Base-by-base conservation (phyloP, 1,284 basidiomycete genomes). In the Apiotrichum montevideense region DNA sequence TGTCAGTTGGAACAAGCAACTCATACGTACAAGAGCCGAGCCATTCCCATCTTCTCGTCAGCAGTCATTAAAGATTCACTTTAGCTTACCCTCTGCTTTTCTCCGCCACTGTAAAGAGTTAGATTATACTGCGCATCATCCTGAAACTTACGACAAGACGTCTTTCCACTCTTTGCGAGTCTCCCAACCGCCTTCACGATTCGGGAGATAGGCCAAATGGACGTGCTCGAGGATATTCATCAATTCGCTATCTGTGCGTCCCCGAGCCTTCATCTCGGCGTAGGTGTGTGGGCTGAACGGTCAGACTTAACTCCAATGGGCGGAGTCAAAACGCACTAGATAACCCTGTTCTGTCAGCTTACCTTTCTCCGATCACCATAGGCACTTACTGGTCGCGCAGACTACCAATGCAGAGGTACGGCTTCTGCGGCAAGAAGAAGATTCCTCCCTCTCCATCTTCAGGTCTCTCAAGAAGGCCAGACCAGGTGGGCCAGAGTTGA, bases 161-260 rank as follows among this genome's bases (percentile, higher is more conserved):
- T 95, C 91, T 66, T 92, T 85, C 94, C 95, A 98, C 75, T 97
- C 94, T 78, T 97, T 97, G 66, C 88, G 79, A 14, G 90, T 88
- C 59, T 81, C 82, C 85, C 90, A 90, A 0, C 92, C 93, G 0
- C 94, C 94, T 74, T 97, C 94, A 39, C 94, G 80, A 32, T 82
- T 82, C 0, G 92, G 89, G 37, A 97, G 74, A 75, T 97, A 97
- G 10, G 82, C 88, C 54, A 98, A 76, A 76, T 91, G 90, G 8
- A 88, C 91, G 57, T 84, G 83, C 65, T 85, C 81, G 57, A 96
- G 77, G 44, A 94, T 90, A 48, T 80, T 79, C 75, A 85, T 81
- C 54, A 93, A 72, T 57, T 91, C 87, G 37, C 78, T 80, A 67
- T 85, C 81, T n/a, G 86, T 84, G 66, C 81, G 74, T 41, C 86